Evolutionary conservation across 73 alveolate species (phyloP), one percentile per base, ranked within the genome.

Genomic region (Durusdinium trenchii): DNA sequence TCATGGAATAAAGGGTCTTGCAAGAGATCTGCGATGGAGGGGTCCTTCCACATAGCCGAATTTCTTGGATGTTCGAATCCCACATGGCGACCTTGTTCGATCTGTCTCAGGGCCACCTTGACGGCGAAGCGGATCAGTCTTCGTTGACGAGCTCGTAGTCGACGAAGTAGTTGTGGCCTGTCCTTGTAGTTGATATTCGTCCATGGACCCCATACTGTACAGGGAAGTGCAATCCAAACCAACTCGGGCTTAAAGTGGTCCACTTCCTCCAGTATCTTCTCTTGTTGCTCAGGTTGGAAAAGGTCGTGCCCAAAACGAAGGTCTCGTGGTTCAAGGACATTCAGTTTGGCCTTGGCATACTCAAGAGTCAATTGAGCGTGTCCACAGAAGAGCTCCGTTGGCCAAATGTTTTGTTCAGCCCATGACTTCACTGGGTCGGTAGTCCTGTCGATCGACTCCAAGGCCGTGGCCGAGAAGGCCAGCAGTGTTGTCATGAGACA

Each of bases 151-250:
- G 3, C 32, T 32, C 91, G 91, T 3, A 6, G 71, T 32, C 91
- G 64, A 2, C 91, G 91, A 30, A 81, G 71, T 23, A 26, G 64
- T 9, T 81, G 64, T 1, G 45, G 7, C n/a, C 91, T 18, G 5
- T 48, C 64, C 3, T 51, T 26, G 35, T 81, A 81, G 91, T 81
- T 81, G 36, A 81, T 2, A 45, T 69, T 47, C 71, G 45, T 51
- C 91, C 91, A 81, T 0, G 91, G 71, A 0, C 57, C 12, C 91
- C 91, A 81, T 54, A 28, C 18, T 28, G 91, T 81, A 69, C 91
- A 81, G 6, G 91, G 91, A 3, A 48, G 46, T 10, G 91, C 91
- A 0, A 81, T 30, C 91, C 91, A 81, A 9, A 81, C 42, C 32
- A 81, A 69, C 71, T 32, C 1, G 35, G 91, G 91, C 71, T 38